Evolutionary conservation across 805 yeast genomes (phyloP), one percentile per base, ranked within the genome.

Genomic region (Nakazawaea wickerhamii): DNA sequence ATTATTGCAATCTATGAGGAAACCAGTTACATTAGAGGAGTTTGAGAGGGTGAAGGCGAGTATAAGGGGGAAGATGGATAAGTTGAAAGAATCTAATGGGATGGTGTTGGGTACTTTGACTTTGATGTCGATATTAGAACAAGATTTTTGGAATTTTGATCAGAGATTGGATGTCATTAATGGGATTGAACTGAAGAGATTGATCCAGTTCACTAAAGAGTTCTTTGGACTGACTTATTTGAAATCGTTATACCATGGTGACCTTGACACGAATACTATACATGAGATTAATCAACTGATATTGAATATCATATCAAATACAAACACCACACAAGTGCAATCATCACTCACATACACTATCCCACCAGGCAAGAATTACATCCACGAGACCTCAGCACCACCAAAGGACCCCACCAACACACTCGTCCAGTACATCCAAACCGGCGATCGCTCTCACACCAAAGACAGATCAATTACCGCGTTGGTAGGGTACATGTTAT

Each of bases 161-260:
- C 76, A 75, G 25, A 62, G 88, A 49, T 49, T 75, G 13, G 76
- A 73, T n/a, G 73, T 75, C 0, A 52, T 82, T 27, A 84, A 81
- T 46, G 67, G 70, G 7, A 50, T 74, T 5, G 73, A 71, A 20
- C 44, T 63, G 6, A 57, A 60, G 0, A 51, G 57, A 0, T 59
- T 78, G 36, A 50, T 52, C 15, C 11, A 44, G 1, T 60, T 71
- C 38, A 55, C 66, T 5, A 11, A 37, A 0, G 4, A 31, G 0
- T 59, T 75, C 20, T 49, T 64, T 7, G 38, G 40, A 1, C 49
- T 51, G 1, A 49, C 63, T 22, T 60, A 55, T 41, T 40, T 70
- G 22, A 69, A 64, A n/a, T 48, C 73, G 2, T 59, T 81, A 15
- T 49, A 76, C 11, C 77, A 75, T 35, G 88, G 89, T 3, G 73